Evolutionary conservation across 1,284 basidiomycete genomes (phyloP).

Genomic region (Macrocystidia cucumis): DNA sequence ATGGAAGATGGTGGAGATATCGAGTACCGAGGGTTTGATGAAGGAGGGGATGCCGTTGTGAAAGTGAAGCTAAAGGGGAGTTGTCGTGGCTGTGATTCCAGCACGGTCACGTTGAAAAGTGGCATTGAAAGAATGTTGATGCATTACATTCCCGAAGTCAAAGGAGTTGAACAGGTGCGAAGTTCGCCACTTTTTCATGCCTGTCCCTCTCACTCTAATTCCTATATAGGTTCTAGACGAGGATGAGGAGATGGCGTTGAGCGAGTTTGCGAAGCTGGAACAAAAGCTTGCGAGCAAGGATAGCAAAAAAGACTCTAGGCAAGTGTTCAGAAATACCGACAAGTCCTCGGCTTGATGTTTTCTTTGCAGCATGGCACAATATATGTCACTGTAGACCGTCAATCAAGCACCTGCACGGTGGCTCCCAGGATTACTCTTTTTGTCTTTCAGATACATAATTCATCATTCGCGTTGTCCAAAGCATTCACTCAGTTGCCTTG

Average conservation of each 20-base stretch:
- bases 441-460: too few species aligned
- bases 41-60: conserved; percentile 58
- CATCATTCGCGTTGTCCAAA: too few species aligned
- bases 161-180: conserved; percentile 95
- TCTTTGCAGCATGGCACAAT: conserved; percentile 57
- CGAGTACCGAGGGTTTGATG: conserved; percentile 72
- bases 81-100: conserved; percentile 91
- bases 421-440: too few species aligned
- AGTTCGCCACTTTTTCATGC: conserved; percentile 14
- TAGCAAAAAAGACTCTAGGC: conserved; percentile 30
- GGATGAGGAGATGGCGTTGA: conserved; percentile 83
- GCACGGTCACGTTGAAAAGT: conserved; percentile 90
- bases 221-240: conserved; percentile 71
- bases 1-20: conserved; percentile 94
- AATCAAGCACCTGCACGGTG: too few species aligned
- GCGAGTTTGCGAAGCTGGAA: conserved; percentile 93
- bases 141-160: conserved; percentile 98
- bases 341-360: conserved; percentile 4
- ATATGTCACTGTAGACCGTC: conserved; percentile 67
- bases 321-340: conserved; percentile 14
- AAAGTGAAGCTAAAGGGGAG: conserved; percentile 93
- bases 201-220: conserved; percentile 3
- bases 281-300: conserved; percentile 49
- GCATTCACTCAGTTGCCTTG: too few species aligned
- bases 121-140: conserved; percentile 98